Evolutionary conservation across 139 green algal species (phyloP).

Genomic region (Auxenochlorella pyrenoidosa): DNA sequence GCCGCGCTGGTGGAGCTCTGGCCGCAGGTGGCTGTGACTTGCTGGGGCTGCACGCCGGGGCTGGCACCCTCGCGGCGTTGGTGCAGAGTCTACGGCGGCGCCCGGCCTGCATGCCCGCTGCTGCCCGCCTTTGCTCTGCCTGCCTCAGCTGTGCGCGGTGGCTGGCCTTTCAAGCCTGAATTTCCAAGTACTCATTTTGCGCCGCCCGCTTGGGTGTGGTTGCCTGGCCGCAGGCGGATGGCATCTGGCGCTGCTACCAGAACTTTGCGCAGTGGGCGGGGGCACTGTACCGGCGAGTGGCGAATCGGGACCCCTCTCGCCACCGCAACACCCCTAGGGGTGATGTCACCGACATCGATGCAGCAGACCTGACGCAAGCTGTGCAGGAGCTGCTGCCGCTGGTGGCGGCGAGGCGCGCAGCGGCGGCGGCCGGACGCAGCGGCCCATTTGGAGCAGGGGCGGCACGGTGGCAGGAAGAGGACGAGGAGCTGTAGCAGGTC

Average conservation of each 20-base stretch:
- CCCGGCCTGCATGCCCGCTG: background rate
- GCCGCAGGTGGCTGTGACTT: background rate
- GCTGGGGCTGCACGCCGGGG: background rate
- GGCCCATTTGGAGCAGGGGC: background rate
- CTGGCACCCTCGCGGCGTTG: no score
- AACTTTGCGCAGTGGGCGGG: constrained; percentile 32
- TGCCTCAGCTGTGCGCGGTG: background rate
- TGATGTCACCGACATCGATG: constrained; percentile 21
- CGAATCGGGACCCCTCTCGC: constrained; percentile 12
- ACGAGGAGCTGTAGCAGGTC: background rate
- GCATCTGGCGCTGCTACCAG: constrained; percentile 43
- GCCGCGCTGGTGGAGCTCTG: constrained; percentile 79
- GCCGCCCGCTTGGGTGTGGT: background rate
- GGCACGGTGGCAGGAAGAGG: background rate
- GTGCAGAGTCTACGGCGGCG: no score
- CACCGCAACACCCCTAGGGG: background rate
- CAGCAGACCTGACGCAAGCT: background rate
- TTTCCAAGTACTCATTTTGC: no score
- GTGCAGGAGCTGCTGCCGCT: constrained; percentile 31
- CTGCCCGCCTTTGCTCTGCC: background rate
- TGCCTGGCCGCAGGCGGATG: background rate
- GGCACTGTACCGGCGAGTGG: constrained; percentile 24
- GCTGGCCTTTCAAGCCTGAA: background rate
- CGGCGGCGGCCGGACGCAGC: background rate
- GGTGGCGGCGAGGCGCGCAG: background rate